Evolutionary conservation across 1,284 basidiomycete genomes (phyloP), one percentile per base, ranked within the genome.

Genomic region (Puccinia sorghi): DNA sequence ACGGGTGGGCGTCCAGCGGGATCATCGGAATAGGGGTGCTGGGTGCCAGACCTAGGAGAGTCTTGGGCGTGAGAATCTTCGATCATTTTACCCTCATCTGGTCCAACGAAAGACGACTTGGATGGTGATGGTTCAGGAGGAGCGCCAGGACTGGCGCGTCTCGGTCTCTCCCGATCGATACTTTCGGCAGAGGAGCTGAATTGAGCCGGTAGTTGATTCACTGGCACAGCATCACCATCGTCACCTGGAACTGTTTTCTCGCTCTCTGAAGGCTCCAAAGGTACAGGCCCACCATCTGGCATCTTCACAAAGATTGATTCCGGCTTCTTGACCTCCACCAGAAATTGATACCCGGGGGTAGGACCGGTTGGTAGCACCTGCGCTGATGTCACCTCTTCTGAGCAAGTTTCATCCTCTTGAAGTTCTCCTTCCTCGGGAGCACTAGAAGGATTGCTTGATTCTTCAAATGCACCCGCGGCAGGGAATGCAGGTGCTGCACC

Each of bases 381-480:
- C 0, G 48, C n/a, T n/a, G 66, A 25, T 9, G 2, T 13, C 17
- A 15, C 9, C 27, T 48, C 43, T 46, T 67, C 43, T 17, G 48
- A 50, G 48, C 20, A 48, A 9, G 5, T 22, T 69, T 54, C 32
- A 39, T 54, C 66, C 43, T 67, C 64, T 37, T 52, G 46, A 22
- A 54, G 27, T 54, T 69, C 66, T 12, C 46, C 66, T 69, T 50
- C 66, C 48, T 69, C 66, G 13, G 66, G 66, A 52, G 66, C 15
- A 69, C 50, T 69, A 7, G 66, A 69, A 27, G 50, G 15, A 15
- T 3, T 22, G 25, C 20, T 50, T 3, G 11, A 37, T 52, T 69
- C 48, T 50, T 27, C 50, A 11, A 32, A 9, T 1, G 48, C 1
- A 1, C 13, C n/a, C 1, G 27, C 66, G 15, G 66, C 25, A 52